Conservation (phyloP, 805 yeast genomes). For the Yamadazyma endophytica region DNA sequence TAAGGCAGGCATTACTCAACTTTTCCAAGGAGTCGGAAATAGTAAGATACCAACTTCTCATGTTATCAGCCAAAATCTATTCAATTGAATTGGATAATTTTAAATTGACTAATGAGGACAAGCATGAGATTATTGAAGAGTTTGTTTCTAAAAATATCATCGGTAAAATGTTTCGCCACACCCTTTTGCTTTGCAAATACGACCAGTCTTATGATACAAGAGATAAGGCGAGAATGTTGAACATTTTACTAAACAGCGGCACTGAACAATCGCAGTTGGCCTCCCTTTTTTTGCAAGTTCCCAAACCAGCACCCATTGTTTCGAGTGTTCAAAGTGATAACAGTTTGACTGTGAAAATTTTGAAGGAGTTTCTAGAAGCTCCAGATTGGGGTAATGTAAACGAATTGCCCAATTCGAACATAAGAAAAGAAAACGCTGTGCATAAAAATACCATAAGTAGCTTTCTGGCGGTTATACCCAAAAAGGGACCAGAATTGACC, state of each 20-base stretch:
- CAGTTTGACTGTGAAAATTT: slow-evolving; percentile 9
- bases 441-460: slow-evolving; percentile 14
- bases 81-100: slow-evolving; percentile 50
- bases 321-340: slow-evolving; percentile 15
- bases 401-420: slow-evolving; percentile 23
- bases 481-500: slow-evolving; percentile 17
- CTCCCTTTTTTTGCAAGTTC: slow-evolving; percentile 67
- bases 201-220: slow-evolving; percentile 76
- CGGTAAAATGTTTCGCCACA: slow-evolving; percentile 55
- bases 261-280: slow-evolving; percentile 53
- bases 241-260: slow-evolving; percentile 51
- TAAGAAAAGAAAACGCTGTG: slow-evolving; percentile 25
- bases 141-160: slow-evolving; percentile 15
- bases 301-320: slow-evolving; percentile 60
- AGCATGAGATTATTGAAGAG: slow-evolving; percentile 20
- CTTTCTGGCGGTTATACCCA: slow-evolving; percentile 9
- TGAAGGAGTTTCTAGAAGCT: slow-evolving; percentile 20
- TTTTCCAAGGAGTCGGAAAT: slow-evolving; percentile 52
- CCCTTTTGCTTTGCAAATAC: slow-evolving; percentile 61
- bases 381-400: slow-evolving; percentile 44
- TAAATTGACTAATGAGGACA: slow-evolving; percentile 15
- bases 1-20: slow-evolving; percentile 51
- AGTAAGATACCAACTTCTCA: slow-evolving; percentile 67
- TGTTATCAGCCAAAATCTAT: slow-evolving; percentile 69
- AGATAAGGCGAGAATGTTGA: slow-evolving; percentile 76